Percentiles rank a stretch among this genome's conserved stretches.
phyloP scores from a whole-genome alignment of 1,139 yeast species.

The Yamadazyma diddensiae region DNA sequence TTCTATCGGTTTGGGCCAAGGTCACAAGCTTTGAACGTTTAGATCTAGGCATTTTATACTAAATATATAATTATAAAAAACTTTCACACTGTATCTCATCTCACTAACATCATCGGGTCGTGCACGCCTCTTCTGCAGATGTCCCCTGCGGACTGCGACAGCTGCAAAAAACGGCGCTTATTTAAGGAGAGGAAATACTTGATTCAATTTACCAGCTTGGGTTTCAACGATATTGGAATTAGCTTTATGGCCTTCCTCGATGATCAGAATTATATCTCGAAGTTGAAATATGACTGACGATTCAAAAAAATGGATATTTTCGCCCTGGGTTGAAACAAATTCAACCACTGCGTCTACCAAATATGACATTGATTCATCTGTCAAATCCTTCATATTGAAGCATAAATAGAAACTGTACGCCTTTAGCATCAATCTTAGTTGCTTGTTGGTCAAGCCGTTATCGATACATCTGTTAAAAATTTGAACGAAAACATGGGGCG shows the following conservation, averaged over 20 bases:
- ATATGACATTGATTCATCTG: background rate
- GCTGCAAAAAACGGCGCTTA: background rate
- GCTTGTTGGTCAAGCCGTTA: background rate
- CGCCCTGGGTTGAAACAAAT: no score
- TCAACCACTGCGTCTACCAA: background rate
- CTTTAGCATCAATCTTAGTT: conserved; percentile 1
- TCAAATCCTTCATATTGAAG: conserved; percentile 10
- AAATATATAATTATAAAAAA: conserved; percentile 1
- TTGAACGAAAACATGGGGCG: conserved; percentile 1
- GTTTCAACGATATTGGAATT: background rate
- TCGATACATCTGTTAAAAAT: conserved; percentile 2
- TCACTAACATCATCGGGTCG: conserved; percentile 2
- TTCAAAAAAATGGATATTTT: no score
- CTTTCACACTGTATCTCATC: conserved; percentile 5
- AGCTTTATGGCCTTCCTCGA: background rate
- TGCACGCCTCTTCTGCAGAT: background rate
- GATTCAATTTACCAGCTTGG: background rate
- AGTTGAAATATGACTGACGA: no score
- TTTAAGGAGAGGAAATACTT: background rate
- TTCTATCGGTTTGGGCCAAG: conserved; percentile 94
- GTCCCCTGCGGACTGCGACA: conserved; percentile 12
- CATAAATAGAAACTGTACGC: conserved; percentile 16
- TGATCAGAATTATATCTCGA: background rate
- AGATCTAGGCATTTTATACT: conserved; percentile 81
- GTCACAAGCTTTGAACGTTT: conserved; percentile 92